Evolutionary conservation across 208 protist genomes (phyloP).

Genomic region (Crithidia acanthocephali): DNA sequence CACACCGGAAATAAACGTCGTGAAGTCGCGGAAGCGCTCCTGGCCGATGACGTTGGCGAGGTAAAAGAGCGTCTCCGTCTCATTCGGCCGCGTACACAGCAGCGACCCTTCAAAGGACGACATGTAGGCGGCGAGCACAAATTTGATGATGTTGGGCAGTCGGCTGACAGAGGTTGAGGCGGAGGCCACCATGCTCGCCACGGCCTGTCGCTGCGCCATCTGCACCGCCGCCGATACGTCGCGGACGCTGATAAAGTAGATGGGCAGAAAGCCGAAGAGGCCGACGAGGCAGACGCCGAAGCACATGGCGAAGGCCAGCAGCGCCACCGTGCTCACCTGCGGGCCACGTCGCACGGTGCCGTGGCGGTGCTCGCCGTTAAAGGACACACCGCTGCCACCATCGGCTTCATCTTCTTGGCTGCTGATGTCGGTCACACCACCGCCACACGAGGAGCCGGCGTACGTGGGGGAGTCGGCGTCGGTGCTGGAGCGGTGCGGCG

Average conservation of each 20-base stretch:
- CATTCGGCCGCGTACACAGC: background rate
- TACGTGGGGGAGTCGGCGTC: background rate
- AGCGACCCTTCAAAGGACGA: background rate
- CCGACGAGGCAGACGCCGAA: constrained; percentile 43
- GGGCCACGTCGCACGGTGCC: background rate
- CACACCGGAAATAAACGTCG: constrained; percentile 23
- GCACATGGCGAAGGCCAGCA: constrained; percentile 38
- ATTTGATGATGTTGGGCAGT: constrained; percentile 22
- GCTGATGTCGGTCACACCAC: background rate
- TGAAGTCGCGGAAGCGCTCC: constrained; percentile 25
- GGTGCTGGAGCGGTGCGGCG: background rate
- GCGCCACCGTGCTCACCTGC: constrained; percentile 17
- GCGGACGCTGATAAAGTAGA: constrained; percentile 33
- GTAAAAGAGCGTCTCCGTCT: constrained; percentile 22
- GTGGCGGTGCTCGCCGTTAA: background rate
- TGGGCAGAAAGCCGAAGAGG: constrained; percentile 35
- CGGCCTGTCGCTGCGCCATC: constrained; percentile 33
- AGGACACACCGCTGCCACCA: background rate
- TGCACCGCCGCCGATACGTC: constrained; percentile 30
- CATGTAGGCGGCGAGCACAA: constrained; percentile 8
- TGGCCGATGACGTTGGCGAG: constrained; percentile 34
- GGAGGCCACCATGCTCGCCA: constrained; percentile 18
- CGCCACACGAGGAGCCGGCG: background rate
- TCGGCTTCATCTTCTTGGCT: background rate
- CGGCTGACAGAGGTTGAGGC: constrained; percentile 9